Evolutionary conservation across 2,329 filamentous ascomycete species (phyloP).

Genomic region (Seiridium cupressi): DNA sequence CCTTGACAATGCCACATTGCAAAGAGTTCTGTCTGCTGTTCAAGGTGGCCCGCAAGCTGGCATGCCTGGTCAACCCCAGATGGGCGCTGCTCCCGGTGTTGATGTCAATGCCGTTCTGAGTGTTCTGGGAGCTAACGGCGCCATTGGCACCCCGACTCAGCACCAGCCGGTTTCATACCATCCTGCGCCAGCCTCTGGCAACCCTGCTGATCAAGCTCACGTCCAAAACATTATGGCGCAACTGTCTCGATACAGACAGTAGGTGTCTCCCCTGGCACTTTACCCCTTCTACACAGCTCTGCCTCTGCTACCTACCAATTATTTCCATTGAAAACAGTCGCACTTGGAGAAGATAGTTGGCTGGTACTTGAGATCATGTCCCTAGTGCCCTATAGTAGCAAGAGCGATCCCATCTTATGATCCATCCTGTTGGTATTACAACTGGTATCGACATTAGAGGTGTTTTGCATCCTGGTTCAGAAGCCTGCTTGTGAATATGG

Average conservation of each 20-base stretch:
- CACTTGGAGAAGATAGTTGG: too few species aligned
- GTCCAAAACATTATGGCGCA: slow-evolving; percentile 76
- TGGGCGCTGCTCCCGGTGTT: slow-evolving; percentile 24
- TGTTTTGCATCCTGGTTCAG: too few species aligned
- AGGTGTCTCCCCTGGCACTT: slow-evolving; percentile 26
- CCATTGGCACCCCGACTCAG: slow-evolving; percentile 22
- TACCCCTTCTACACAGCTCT: not conserved
- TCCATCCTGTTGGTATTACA: too few species aligned
- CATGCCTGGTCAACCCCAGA: slow-evolving; percentile 28
- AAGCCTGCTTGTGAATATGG: too few species aligned
- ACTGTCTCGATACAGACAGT: slow-evolving; percentile 63
- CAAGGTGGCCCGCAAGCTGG: slow-evolving; percentile 16
- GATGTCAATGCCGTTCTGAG: slow-evolving; percentile 24
- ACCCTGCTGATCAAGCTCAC: slow-evolving; percentile 44
- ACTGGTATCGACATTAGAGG: too few species aligned
- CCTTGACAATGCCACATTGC: slow-evolving; percentile 28
- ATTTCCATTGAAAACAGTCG: too few species aligned
- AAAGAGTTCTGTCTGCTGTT: slow-evolving; percentile 31
- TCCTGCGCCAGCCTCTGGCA: slow-evolving; percentile 11
- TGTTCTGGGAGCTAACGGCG: slow-evolving; percentile 24
- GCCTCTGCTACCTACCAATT: too few species aligned
- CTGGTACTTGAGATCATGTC: too few species aligned
- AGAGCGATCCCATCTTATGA: too few species aligned
- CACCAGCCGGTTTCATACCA: slow-evolving; percentile 25
- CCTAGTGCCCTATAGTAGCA: too few species aligned